phyloP scores from a whole-genome alignment of 2,329 filamentous ascomycete species.

The Fusarium sp. region DNA sequence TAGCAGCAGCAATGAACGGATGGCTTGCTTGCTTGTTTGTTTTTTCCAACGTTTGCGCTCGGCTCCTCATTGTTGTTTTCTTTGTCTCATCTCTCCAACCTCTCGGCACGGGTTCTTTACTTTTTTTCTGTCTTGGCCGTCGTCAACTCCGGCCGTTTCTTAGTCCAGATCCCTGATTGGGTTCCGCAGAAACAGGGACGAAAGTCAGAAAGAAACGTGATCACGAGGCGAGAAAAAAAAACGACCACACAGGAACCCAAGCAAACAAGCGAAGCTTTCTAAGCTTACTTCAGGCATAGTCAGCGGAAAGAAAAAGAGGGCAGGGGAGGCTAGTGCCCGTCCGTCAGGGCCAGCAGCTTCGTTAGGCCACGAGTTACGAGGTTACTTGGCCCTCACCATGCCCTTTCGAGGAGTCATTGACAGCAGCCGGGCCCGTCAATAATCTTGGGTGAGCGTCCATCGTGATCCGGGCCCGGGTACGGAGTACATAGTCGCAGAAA shows the following conservation, averaged over 20 bases:
- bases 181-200: constrained; percentile 9
- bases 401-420: constrained; percentile 30
- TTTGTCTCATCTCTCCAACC: constrained; percentile 11
- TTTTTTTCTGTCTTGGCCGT: constrained; percentile 9
- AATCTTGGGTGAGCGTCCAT: constrained; percentile 20
- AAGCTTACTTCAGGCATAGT: constrained; percentile 18
- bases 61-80: constrained; percentile 8
- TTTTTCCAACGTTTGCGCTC: constrained; percentile 4
- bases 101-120: constrained; percentile 17
- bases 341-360: constrained; percentile 24
- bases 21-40: constrained; percentile 10
- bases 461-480: constrained; percentile 19
- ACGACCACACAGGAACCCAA: constrained; percentile 9
- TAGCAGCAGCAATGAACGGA: neutral
- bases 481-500: constrained; percentile 29
- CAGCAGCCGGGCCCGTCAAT: constrained; percentile 15
- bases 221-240: constrained; percentile 30
- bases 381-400: constrained; percentile 7
- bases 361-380: constrained; percentile 8
- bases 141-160: neutral
- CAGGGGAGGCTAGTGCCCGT: constrained; percentile 23
- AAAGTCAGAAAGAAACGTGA: constrained; percentile 7
- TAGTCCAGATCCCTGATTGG: constrained; percentile 7
- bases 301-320: constrained; percentile 22
- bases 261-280: constrained; percentile 12